phyloP scores from a whole-genome alignment of 2,329 filamentous ascomycete genomes.

The Aspergillus intermedius region DNA sequence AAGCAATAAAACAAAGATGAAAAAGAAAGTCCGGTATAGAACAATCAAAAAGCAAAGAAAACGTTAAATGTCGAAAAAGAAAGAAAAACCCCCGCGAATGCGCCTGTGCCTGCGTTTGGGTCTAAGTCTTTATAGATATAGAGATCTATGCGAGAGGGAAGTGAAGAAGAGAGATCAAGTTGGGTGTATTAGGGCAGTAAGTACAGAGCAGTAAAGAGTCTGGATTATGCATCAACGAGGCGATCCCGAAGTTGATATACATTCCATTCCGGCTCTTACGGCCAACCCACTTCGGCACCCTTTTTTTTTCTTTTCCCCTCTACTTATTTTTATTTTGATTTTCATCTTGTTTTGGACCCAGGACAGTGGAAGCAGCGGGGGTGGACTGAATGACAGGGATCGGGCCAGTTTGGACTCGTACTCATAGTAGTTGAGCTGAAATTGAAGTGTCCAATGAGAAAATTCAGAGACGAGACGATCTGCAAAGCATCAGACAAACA shows the following conservation, averaged over 20 bases:
- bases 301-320: neutral
- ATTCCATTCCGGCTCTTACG: constrained; percentile 5
- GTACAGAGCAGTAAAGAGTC: neutral
- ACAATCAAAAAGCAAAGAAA: neutral
- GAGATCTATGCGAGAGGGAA: neutral
- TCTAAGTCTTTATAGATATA: neutral
- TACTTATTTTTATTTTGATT: constrained; percentile 3
- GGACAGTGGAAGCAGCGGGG: constrained; percentile 22
- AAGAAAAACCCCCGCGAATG: neutral
- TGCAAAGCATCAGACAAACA: neutral
- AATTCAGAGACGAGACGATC: neutral
- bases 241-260: constrained; percentile 28
- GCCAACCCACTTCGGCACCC: neutral
- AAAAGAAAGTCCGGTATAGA: neutral
- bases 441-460: neutral
- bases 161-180: neutral
- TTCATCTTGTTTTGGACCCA: constrained; percentile 12
- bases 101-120: neutral
- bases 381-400: constrained; percentile 15
- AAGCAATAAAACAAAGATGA: neutral
- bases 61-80: neutral
- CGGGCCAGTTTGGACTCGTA: constrained; percentile 6
- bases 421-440: neutral
- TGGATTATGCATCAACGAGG: constrained; percentile 5
- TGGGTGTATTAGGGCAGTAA: neutral